Percentiles rank a stretch among this genome's conserved stretches.
phyloP scores from a whole-genome alignment of 2,329 filamentous ascomycete genomes.

The Aureobasidium leucospermi region DNA sequence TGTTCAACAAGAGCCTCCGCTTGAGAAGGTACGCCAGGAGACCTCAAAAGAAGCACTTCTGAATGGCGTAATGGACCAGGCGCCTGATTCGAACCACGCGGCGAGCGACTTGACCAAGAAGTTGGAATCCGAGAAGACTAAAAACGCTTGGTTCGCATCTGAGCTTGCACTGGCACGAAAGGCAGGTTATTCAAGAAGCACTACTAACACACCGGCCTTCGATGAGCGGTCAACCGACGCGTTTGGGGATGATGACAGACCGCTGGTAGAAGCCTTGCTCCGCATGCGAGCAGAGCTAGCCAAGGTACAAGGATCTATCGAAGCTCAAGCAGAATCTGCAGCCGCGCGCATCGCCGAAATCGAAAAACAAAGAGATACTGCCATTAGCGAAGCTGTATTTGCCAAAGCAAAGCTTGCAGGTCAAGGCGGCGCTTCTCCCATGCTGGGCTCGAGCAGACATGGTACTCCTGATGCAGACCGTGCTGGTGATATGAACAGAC shows the following conservation, averaged over 20 bases:
- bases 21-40: background rate
- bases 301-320: constrained; percentile 83
- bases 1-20: background rate
- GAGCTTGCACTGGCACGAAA: constrained; percentile 88
- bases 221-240: constrained; percentile 71
- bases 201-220: constrained; percentile 56
- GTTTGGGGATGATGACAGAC: constrained; percentile 86
- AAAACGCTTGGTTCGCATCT: constrained; percentile 95
- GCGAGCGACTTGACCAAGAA: constrained; percentile 76
- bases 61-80: constrained; percentile 49
- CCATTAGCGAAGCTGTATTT: constrained; percentile 92
- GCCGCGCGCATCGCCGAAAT: constrained; percentile 88
- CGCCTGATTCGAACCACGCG: constrained; percentile 54
- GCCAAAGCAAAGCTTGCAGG: constrained; percentile 88
- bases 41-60: constrained; percentile 1
- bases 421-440: constrained; percentile 51
- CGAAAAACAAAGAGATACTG: constrained; percentile 87
- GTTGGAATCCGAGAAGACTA: constrained; percentile 72
- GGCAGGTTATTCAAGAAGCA: constrained; percentile 69
- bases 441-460: constrained; percentile 42
- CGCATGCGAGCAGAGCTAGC: constrained; percentile 84
- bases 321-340: constrained; percentile 77
- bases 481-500: constrained; percentile 67
- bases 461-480: constrained; percentile 59
- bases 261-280: constrained; percentile 83